Evolutionary conservation across 345 rosid genomes (phyloP), one percentile per base, ranked within the genome.

Genomic region (Syzygium aqueum): DNA sequence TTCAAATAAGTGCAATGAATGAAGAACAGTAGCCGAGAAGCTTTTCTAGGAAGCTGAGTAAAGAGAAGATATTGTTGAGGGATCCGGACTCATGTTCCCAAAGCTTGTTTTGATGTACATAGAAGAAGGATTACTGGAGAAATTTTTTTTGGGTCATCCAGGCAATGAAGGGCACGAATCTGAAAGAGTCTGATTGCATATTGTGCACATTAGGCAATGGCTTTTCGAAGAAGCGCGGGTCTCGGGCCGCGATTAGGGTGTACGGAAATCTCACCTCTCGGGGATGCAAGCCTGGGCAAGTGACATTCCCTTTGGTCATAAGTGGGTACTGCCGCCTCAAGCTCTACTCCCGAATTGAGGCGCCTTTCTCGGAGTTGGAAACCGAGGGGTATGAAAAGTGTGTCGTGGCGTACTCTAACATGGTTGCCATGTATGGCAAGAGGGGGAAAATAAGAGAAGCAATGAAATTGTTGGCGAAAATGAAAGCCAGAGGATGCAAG

Each of bases 351-450:
- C 91, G 94, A 90, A 97, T 98, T 2, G 97, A 95, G 85, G 90
- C 6, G 89, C 85, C 89, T 85, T 94, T 95, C 59, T 78, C 77
- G 11, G 46, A 43, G 46, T 43, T 43, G 46, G 46, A 43, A 43
- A 43, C 46, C 46, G 46, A 43, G 46, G 46, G 98, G 7, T 94
- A 92, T 51, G 93, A 95, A 78, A 94, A 91, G 88, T 95, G 99
- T 61, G 93, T 95, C 5, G 98, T 96, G 28, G 98, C 97, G 2
- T 94, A 94, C 86, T 94, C 96, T 5, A 95, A 90, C 91, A 91
- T 94, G 84, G 88, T 96, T n/a, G 91, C 96, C 53, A 93, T 94
- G 96, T 93, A 94, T 11, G 98, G 98, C 53, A 95, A 96, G 84
- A 89, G 91, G 46, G 94, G 94, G 22, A 93, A 95, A 89, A 80